Percentiles rank a stretch among this genome's conserved stretches.
These are phyloP conservation scores for Licmophora abbreviata DNA, from an alignment of 108 stramenopile species.

Conservation along the genomic window DNA sequence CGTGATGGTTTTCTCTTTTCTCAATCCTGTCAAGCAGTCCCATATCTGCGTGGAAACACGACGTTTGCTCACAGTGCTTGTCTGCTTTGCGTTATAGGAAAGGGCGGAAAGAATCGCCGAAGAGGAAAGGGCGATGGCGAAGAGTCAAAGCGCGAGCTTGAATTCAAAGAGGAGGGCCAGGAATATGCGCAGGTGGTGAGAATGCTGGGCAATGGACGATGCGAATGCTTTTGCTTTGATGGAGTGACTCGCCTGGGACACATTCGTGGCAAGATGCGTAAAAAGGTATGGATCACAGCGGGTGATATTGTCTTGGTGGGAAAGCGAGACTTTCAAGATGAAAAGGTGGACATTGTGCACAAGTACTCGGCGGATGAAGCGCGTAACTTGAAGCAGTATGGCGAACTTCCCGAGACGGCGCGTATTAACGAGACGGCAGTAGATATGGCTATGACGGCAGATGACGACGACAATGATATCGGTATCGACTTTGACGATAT, in stretches of 20 bases:
- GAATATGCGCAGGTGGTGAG: constrained; percentile 92
- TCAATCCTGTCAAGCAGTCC: no score
- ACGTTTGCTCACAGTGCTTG: neutral
- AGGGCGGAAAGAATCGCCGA: constrained; percentile 98
- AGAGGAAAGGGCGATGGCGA: constrained; percentile 99
- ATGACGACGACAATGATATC: constrained; percentile 81
- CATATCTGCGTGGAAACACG: neutral
- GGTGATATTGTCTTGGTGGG: constrained; percentile 98
- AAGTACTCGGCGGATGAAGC: constrained; percentile 99
- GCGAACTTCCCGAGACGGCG: constrained; percentile 97
- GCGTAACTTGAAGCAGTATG: constrained; percentile 97
- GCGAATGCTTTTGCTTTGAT: constrained; percentile 98
- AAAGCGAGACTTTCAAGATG: constrained; percentile 98
- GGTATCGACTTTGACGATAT: constrained; percentile 95
- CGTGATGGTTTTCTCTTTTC: no score
- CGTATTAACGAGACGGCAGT: constrained; percentile 99
- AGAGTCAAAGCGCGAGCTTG: constrained; percentile 97
- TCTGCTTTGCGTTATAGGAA: constrained; percentile 59
- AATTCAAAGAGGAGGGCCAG: constrained; percentile 98
- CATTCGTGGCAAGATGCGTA: constrained; percentile 99
- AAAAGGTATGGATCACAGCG: constrained; percentile 97
- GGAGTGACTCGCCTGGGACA: constrained; percentile 96
- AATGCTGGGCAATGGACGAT: constrained; percentile 98
- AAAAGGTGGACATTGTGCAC: constrained; percentile 99
- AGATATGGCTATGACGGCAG: constrained; percentile 97